Evolutionary conservation across 106 monocot genomes (phyloP).

Genomic region (Ottelia alismoides): DNA sequence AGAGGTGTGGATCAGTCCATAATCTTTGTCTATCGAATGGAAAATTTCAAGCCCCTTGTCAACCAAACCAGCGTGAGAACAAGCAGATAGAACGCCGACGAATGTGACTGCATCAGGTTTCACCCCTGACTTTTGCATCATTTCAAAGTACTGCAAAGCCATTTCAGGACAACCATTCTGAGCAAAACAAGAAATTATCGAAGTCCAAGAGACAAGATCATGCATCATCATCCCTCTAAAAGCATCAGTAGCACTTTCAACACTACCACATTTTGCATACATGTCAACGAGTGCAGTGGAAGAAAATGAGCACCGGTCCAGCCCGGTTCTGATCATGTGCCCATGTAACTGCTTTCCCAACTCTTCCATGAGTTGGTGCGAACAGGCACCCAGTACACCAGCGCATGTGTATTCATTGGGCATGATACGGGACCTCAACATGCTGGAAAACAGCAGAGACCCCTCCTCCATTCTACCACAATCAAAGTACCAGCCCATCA

Average conservation of each 20-base stretch:
- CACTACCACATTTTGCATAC: slow-evolving; percentile 58
- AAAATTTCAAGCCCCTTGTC: slow-evolving; percentile 45
- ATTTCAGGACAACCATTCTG: slow-evolving; percentile 48
- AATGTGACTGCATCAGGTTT: slow-evolving; percentile 53
- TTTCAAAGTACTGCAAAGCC: slow-evolving; percentile 30
- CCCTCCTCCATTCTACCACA: slow-evolving; percentile 30
- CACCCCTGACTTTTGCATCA: slow-evolving; percentile 25
- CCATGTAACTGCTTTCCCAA: slow-evolving; percentile 42
- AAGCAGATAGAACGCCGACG: slow-evolving; percentile 55
- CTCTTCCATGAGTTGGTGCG: slow-evolving; percentile 24
- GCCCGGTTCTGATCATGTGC: slow-evolving; percentile 23
- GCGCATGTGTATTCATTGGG: slow-evolving; percentile 67
- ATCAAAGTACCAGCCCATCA: slow-evolving; percentile 65
- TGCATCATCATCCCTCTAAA: slow-evolving; percentile 36
- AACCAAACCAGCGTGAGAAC: slow-evolving; percentile 47
- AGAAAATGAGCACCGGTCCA: slow-evolving; percentile 23
- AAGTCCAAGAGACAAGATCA: slow-evolving; percentile 56
- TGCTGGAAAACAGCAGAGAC: slow-evolving; percentile 25
- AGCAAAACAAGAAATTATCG: slow-evolving; percentile 41
- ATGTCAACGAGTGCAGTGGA: slow-evolving; percentile 39
- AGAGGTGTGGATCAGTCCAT: slow-evolving; percentile 20
- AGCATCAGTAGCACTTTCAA: slow-evolving; percentile 18
- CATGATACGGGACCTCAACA: slow-evolving; percentile 22
- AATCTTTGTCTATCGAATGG: slow-evolving; percentile 33
- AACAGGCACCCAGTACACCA: slow-evolving; percentile 28